Percentiles rank a stretch among this genome's conserved stretches.
phyloP scores from a whole-genome alignment of 331 rosid genomes.

The Saraca asoca region DNA sequence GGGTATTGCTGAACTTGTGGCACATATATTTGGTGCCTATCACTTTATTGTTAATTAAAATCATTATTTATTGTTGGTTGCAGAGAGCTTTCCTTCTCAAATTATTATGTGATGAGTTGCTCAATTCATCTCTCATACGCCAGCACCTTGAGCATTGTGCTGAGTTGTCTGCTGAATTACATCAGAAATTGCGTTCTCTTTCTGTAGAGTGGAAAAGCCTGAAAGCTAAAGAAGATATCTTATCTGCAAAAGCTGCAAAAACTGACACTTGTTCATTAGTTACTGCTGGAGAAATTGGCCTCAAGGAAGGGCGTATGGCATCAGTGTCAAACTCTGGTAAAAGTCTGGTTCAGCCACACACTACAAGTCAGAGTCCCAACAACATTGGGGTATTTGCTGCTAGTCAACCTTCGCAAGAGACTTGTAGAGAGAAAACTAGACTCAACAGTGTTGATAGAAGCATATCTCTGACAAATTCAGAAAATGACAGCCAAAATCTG shows the following conservation, averaged over 20 bases:
- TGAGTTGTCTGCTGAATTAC: slow-evolving; percentile 73
- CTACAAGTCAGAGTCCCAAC: slow-evolving; percentile 46
- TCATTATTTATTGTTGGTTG: slow-evolving; percentile 37
- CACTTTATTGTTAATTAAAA: neutral
- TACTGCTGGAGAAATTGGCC: slow-evolving; percentile 50
- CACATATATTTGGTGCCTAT: slow-evolving; percentile 19
- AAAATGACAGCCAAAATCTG: slow-evolving; percentile 52
- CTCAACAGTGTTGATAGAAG: slow-evolving; percentile 52
- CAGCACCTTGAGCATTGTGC: slow-evolving; percentile 95
- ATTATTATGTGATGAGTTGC: slow-evolving; percentile 90
- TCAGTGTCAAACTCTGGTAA: slow-evolving; percentile 49
- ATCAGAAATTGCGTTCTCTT: slow-evolving; percentile 78
- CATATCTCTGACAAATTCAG: slow-evolving; percentile 54
- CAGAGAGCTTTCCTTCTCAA: slow-evolving; percentile 87
- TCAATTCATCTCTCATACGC: slow-evolving; percentile 65
- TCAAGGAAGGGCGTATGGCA: slow-evolving; percentile 50
- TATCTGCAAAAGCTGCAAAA: slow-evolving; percentile 74
- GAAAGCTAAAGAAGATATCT: slow-evolving; percentile 73
- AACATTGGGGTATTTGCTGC: slow-evolving; percentile 43
- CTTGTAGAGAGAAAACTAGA: slow-evolving; percentile 50
- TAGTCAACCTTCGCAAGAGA: slow-evolving; percentile 50
- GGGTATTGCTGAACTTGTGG: slow-evolving; percentile 4
- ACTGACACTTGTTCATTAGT: slow-evolving; percentile 45
- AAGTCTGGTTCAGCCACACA: slow-evolving; percentile 42
- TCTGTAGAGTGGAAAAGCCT: slow-evolving; percentile 84